Percentiles rank a stretch among this genome's conserved stretches.
phyloP scores from a whole-genome alignment of 2,329 filamentous ascomycete species.

The Fusarium metavorans region DNA sequence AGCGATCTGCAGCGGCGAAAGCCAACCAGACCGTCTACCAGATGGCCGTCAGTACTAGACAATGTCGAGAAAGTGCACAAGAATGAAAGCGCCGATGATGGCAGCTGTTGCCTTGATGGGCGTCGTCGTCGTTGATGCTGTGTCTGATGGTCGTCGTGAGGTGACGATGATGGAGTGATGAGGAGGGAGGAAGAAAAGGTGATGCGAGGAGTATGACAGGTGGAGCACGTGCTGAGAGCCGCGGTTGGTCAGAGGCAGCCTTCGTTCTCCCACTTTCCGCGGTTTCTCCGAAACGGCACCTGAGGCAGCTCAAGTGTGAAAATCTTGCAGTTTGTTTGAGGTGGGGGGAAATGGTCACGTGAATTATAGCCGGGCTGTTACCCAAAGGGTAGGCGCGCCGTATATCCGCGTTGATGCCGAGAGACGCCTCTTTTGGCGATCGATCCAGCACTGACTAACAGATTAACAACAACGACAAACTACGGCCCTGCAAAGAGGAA shows the following conservation, averaged over 20 bases:
- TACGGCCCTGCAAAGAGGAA: slow-evolving; percentile 9
- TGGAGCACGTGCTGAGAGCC: slow-evolving; percentile 36
- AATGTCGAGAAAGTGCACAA: slow-evolving; percentile 28
- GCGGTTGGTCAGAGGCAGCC: slow-evolving; percentile 19
- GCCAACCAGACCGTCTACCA: slow-evolving; percentile 29
- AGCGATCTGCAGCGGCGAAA: slow-evolving; percentile 30
- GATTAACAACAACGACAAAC: slow-evolving; percentile 2
- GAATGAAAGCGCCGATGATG: slow-evolving; percentile 18
- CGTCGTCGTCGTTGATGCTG: slow-evolving; percentile 30
- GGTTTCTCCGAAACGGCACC: slow-evolving; percentile 27
- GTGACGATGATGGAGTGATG: slow-evolving; percentile 35
- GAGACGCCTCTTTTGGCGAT: slow-evolving; percentile 2
- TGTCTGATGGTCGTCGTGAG: slow-evolving; percentile 25
- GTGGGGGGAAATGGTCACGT: neutral
- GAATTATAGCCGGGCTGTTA: neutral
- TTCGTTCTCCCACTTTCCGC: slow-evolving; percentile 3
- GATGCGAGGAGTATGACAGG: slow-evolving; percentile 29
- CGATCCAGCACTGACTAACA: slow-evolving; percentile 6
- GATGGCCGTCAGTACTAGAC: slow-evolving; percentile 31
- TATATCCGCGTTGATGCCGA: slow-evolving; percentile 26
- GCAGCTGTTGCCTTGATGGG: slow-evolving; percentile 29
- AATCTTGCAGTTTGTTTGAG: slow-evolving; percentile 7
- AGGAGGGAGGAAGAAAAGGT: slow-evolving; percentile 26
- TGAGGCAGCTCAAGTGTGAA: neutral
- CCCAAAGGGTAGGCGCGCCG: neutral